Percentiles rank a stretch among this genome's conserved stretches.
These are phyloP conservation scores for Psidium friedrichsthalianum DNA, from an alignment of 345 rosid species.

Conservation along the genomic window DNA sequence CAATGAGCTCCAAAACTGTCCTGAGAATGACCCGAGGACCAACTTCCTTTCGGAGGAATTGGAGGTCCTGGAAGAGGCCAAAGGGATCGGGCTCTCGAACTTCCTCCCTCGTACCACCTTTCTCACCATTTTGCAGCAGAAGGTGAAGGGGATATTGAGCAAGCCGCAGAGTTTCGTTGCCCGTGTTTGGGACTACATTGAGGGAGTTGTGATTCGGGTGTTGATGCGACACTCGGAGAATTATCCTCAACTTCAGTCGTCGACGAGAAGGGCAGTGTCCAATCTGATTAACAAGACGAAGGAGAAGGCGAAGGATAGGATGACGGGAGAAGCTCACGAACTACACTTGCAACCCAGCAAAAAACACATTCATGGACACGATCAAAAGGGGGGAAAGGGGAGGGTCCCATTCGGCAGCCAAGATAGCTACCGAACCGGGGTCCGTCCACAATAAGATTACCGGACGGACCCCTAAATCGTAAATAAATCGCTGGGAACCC, in stretches of 20 bases:
- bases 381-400: too few relatives aligned
- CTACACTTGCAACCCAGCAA: background rate
- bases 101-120: slow-evolving; percentile 17
- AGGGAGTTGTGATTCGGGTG: slow-evolving; percentile 1
- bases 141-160: slow-evolving; percentile 5
- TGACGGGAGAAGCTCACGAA: too few relatives aligned
- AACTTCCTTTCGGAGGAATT: slow-evolving; percentile 17
- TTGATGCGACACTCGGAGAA: background rate
- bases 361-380: background rate
- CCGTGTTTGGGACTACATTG: slow-evolving; percentile 16
- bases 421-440: too few relatives aligned
- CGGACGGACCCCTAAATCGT: too few relatives aligned
- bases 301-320: too few relatives aligned
- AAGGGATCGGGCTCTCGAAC: slow-evolving; percentile 17
- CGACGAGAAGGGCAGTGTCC: too few relatives aligned
- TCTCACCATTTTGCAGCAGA: background rate
- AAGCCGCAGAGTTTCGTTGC: slow-evolving; percentile 2
- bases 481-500: too few relatives aligned
- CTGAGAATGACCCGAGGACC: background rate
- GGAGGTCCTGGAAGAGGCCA: slow-evolving; percentile 9
- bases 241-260: slow-evolving; percentile 5
- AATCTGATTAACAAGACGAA: too few relatives aligned
- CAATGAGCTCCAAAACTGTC: background rate
- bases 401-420: too few relatives aligned
- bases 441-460: too few relatives aligned